Evolutionary conservation across 2,329 filamentous ascomycete genomes (phyloP), one percentile per base, ranked within the genome.

Genomic region (Pseudogymnoascus sp.): DNA sequence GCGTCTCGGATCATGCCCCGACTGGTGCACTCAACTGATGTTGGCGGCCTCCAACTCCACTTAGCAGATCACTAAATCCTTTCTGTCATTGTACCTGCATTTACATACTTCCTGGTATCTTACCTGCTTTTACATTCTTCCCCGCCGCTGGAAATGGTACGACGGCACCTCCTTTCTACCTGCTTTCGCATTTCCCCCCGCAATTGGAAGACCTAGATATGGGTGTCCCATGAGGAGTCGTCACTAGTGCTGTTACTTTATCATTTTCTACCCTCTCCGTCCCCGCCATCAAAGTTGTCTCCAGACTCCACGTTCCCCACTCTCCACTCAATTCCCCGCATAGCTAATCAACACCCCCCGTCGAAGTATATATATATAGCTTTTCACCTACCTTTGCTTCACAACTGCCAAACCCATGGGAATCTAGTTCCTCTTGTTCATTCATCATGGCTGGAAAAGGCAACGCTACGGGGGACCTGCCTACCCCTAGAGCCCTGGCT

Each of bases 401-500:
- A 10, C 38, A 10, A 40, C 16, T 16, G n/a, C n/a, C n/a, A 40
- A 40, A 40, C 19, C 3, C n/a, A 40, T 19, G n/a, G n/a, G 14
- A 40, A 40, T 40, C 38, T 40, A 40, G 38, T 40, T 16, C 38
- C n/a, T 19, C 38, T 40, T 33, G 31, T n/a, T 61, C 29, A 19
- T 24, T 38, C 26, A 6, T 33, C 59, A 61, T 24, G 29, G 26
- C 21, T 33, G 26, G 21, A n/a, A 68, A 65, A 59, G 66, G 67
- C 11, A 63, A 35, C n/a, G n/a, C n/a, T n/a, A n/a, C n/a, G n/a
- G n/a, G n/a, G n/a, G n/a, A n/a, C n/a, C n/a, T n/a, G n/a, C n/a
- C n/a, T n/a, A n/a, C n/a, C n/a, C n/a, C n/a, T n/a, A n/a, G n/a
- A n/a, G n/a, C n/a, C n/a, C n/a, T n/a, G n/a, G n/a, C n/a, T n/a